Evolutionary conservation across 192 early-diverging fungal genomes (phyloP), one percentile per base, ranked within the genome.

Genomic region (Polychytrium aggregatum): DNA sequence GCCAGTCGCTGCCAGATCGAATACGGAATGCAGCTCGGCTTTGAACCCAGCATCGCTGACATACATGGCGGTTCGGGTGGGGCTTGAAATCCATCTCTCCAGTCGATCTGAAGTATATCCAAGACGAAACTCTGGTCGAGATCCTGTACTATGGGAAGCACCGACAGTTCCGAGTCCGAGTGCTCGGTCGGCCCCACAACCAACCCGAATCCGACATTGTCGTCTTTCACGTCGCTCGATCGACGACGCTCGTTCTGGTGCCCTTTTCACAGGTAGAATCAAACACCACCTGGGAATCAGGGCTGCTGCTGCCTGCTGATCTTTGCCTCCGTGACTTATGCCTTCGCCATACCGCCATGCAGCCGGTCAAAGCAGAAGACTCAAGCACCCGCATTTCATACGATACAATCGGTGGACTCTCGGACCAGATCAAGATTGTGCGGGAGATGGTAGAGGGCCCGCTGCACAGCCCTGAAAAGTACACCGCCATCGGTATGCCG

Each of bases 381-480:
- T n/a, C n/a, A n/a, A n/a, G n/a, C n/a, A n/a, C n/a, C n/a, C n/a
- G n/a, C n/a, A n/a, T n/a, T n/a, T 52, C 46, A 2, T 88, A 84
- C 59, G 63, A 64, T 8, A 51, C 71, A 7, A 84, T 97, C 28
- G 94, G 94, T 22, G 94, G 94, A 2, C 69, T 97, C 5, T 63
- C 62, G 2, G 61, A 71, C 20, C 79, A 92, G 53, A 71, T 95
- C 8, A 64, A 51, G 4, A 70, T 71, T 16, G 72, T 97, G 4
- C 76, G 83, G n/a, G 82, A 87, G 36, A 78, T 96, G 62, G 83
- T 96, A 1, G 88, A 94, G 44, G 67, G 72, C 1, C 79, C 88
- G 3, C 63, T 98, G 3, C 60, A 63, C 14, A 64, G 79, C 28
- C 88, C 90, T 0, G 63, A 87, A 25, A 36, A 76, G 26, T 98